A percentile compares a stretch with the other conserved stretches of the same genome.
These are phyloP conservation scores for Sabuloglossum arenarium DNA, from an alignment of 495 filamentous ascomycete species.

Conservation along the genomic window DNA sequence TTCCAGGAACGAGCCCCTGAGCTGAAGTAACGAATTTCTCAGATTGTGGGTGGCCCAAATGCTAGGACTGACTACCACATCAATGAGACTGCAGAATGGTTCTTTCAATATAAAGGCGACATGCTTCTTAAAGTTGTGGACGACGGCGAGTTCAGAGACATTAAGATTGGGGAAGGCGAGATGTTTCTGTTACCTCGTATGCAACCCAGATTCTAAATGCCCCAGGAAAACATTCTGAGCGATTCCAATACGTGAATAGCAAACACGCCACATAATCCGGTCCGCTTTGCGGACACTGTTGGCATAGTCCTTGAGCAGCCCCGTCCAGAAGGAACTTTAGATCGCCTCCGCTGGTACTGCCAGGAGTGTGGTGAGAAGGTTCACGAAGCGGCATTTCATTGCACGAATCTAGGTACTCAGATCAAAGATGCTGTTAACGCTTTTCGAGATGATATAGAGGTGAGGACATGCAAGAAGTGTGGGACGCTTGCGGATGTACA, in stretches of 20 bases:
- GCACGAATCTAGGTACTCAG: conserved; percentile 86
- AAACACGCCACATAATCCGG: conserved; percentile 72
- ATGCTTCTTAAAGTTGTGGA: conserved; percentile 87
- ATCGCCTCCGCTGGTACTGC: conserved; percentile 87
- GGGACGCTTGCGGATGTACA: conserved; percentile 41
- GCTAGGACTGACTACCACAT: conserved; percentile 96
- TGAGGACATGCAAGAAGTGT: conserved; percentile 59
- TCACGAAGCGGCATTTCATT: conserved; percentile 72
- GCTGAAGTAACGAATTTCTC: background rate
- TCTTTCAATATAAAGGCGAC: conserved; percentile 83
- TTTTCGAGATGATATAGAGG: conserved; percentile 50
- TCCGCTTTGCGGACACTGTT: conserved; percentile 45
- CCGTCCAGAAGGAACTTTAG: conserved; percentile 43
- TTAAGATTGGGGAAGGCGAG: conserved; percentile 78
- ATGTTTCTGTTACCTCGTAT: conserved; percentile 68
- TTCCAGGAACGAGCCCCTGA: background rate
- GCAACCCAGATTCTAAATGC: background rate
- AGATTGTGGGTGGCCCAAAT: conserved; percentile 95
- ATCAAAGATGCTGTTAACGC: conserved; percentile 81
- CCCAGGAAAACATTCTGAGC: background rate
- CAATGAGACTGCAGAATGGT: conserved; percentile 90
- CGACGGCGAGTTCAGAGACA: conserved; percentile 46
- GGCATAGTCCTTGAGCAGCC: conserved; percentile 84
- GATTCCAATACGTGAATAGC: background rate
- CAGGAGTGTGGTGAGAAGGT: conserved; percentile 49